Conservation (phyloP, 2,329 filamentous ascomycete genomes). For the Penicillium fuscoglaucum region DNA sequence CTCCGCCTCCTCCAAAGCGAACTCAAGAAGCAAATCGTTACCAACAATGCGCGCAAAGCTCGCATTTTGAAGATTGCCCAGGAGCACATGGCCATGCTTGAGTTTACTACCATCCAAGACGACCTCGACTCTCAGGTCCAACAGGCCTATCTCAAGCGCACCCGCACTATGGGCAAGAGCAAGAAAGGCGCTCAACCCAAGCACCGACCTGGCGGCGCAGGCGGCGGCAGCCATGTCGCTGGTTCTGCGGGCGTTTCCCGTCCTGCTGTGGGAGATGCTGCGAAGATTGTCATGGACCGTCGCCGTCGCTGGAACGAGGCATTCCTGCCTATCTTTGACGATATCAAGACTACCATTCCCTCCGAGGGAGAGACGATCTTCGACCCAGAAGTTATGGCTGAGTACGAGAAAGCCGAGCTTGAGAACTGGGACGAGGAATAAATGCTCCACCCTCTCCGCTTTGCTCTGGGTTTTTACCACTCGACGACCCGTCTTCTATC, state of each 20-base stretch:
- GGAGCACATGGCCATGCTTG: constrained; percentile 92
- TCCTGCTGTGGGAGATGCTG: constrained; percentile 80
- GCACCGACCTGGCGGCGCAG: constrained; percentile 63
- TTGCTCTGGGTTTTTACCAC: neutral
- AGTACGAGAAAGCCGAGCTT: constrained; percentile 71
- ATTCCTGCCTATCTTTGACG: constrained; percentile 87
- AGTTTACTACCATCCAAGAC: constrained; percentile 94
- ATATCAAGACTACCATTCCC: constrained; percentile 75
- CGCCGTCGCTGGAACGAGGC: constrained; percentile 85
- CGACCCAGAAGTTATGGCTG: constrained; percentile 68
- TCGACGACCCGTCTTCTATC: neutral
- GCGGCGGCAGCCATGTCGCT: constrained; percentile 64
- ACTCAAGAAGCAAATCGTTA: constrained; percentile 76
- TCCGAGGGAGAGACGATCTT: constrained; percentile 71
- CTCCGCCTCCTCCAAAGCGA: constrained; percentile 81
- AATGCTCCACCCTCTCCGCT: constrained; percentile 31
- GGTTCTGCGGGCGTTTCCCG: constrained; percentile 46
- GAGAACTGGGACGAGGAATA: constrained; percentile 81
- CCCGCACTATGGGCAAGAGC: constrained; percentile 87
- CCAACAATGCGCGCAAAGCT: constrained; percentile 88
- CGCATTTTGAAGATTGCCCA: constrained; percentile 83
- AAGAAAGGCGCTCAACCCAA: constrained; percentile 76
- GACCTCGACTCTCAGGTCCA: constrained; percentile 95
- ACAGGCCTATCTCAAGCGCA: constrained; percentile 92
- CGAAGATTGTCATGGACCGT: constrained; percentile 88